A percentile compares a stretch with the other conserved stretches of the same genome.
Conservation (phyloP, 345 rosid genomes). For the Excoecaria cochinchinensis region DNA sequence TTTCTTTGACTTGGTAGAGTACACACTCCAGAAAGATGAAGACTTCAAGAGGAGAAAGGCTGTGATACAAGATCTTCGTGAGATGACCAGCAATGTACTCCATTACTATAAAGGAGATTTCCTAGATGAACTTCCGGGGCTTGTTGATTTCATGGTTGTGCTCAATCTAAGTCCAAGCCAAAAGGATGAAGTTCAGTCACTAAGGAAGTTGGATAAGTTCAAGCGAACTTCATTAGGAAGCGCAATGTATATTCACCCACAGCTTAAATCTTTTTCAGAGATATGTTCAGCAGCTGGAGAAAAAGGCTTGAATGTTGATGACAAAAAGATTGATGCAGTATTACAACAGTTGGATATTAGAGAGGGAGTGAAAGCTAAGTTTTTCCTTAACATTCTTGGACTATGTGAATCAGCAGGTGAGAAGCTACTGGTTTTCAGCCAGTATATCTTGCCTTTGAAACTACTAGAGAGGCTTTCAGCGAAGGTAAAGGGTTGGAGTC, state of each 20-base stretch:
- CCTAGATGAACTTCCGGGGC: conserved; percentile 78
- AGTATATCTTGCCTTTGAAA: neutral
- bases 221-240: conserved; percentile 63
- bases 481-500: neutral
- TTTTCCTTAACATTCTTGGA: neutral
- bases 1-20: conserved; percentile 70
- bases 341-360: neutral
- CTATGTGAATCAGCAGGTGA: neutral
- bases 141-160: conserved; percentile 67
- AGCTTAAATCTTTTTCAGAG: neutral
- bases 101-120: conserved; percentile 91
- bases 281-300: neutral
- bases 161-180: conserved; percentile 61
- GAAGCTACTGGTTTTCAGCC: conserved; percentile 1
- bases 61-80: conserved; percentile 74
- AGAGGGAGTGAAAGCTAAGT: neutral
- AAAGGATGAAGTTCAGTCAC: conserved; percentile 44
- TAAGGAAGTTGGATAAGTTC: conserved; percentile 44
- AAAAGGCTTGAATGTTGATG: neutral
- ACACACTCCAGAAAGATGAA: conserved; percentile 49
- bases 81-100: conserved; percentile 73
- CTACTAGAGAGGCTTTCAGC: neutral
- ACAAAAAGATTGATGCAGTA: neutral
- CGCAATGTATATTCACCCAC: conserved; percentile 69
- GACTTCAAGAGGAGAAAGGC: conserved; percentile 53